These are phyloP conservation scores for Thalassiosira hispida DNA, from an alignment of 352 stramenopile species.

Conservation along the genomic window DNA sequence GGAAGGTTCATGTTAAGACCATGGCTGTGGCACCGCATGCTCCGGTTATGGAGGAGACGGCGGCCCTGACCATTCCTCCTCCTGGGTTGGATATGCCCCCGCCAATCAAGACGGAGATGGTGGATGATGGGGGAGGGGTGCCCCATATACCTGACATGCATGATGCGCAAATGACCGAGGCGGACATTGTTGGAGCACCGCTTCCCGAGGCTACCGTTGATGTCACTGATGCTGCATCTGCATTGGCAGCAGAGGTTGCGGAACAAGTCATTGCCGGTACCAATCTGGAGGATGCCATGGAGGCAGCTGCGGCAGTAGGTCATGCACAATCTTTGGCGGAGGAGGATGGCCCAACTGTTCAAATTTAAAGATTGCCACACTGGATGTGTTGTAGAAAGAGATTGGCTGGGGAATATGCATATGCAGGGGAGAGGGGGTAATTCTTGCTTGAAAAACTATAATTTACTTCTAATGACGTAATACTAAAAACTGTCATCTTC, in stretches of 20 bases:
- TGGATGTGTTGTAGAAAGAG: too few species aligned
- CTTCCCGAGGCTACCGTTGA: not conserved
- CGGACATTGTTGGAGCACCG: too few species aligned
- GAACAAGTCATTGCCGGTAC: constrained; percentile 67
- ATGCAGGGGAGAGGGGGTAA: too few species aligned
- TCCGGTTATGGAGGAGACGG: not conserved
- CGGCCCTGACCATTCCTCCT: not conserved
- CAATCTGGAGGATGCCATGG: constrained; percentile 22
- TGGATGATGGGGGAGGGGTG: not conserved
- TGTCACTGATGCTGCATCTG: constrained; percentile 33
- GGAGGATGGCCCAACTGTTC: constrained; percentile 17
- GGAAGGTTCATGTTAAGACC: not conserved
- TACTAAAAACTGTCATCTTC: too few species aligned
- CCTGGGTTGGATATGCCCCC: too few species aligned
- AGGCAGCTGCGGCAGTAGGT: not conserved
- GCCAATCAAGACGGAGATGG: too few species aligned
- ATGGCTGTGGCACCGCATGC: not conserved
- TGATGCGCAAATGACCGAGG: too few species aligned
- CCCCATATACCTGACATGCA: not conserved
- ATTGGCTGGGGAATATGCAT: too few species aligned
- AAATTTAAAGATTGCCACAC: too few species aligned
- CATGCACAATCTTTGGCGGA: not conserved
- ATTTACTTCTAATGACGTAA: too few species aligned
- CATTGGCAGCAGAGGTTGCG: constrained; percentile 72
- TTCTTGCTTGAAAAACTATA: too few species aligned